Conservation (phyloP, 257 asterid species). For the Rehmannia glutinosa region DNA sequence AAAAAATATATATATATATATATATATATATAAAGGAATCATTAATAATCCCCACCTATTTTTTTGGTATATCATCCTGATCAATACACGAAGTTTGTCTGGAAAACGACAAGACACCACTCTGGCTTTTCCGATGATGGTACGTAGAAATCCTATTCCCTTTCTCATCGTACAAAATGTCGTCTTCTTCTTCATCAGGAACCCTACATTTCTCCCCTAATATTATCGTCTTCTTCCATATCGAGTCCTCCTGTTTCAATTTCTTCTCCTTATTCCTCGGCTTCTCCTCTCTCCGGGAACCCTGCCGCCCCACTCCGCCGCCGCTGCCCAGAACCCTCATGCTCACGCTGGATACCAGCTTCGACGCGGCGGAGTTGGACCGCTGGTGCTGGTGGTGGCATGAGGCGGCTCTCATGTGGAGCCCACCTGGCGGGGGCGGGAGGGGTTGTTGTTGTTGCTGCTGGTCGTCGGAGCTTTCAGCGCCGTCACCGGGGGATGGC, state of each 20-base stretch:
- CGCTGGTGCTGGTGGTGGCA: constrained; percentile 36
- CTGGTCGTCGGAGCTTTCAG: not conserved
- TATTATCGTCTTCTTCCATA: constrained; percentile 89
- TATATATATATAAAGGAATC: not conserved
- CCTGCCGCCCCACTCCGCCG: constrained; percentile 14
- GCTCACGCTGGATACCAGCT: constrained; percentile 46
- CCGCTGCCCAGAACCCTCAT: constrained; percentile 30
- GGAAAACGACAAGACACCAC: constrained; percentile 23
- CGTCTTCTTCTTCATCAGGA: constrained; percentile 49
- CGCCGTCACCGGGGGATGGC: not conserved
- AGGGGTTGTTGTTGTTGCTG: constrained; percentile 12
- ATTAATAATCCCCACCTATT: not conserved
- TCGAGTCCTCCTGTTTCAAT: constrained; percentile 65
- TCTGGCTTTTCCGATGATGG: constrained; percentile 46
- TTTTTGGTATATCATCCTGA: not conserved
- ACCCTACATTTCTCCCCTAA: constrained; percentile 82
- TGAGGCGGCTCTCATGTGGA: constrained; percentile 27
- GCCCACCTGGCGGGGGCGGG: constrained; percentile 16
- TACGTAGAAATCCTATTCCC: constrained; percentile 59
- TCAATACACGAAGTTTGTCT: constrained; percentile 19
- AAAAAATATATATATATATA: no score
- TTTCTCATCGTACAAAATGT: constrained; percentile 55
- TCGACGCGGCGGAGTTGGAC: constrained; percentile 32
- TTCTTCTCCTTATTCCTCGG: constrained; percentile 30
- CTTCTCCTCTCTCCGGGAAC: constrained; percentile 17